These are phyloP conservation scores for Neopestalotiopsis rosae DNA, from an alignment of 2,329 filamentous ascomycete genomes.

Conservation along the genomic window DNA sequence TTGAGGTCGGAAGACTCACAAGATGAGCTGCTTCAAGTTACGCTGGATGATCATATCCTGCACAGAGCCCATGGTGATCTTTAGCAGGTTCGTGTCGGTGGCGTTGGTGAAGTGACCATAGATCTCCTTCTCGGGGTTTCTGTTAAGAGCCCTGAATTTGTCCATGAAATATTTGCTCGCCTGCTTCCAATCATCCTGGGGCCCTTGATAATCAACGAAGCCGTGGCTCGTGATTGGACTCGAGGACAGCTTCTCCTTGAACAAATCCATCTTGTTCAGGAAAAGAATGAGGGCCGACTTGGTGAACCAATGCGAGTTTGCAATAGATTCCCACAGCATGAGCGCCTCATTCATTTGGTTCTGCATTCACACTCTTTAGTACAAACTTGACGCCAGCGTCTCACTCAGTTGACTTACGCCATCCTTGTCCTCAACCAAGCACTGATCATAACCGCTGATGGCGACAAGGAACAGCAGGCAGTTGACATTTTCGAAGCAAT, in stretches of 20 bases:
- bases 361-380: constrained; percentile 46
- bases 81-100: constrained; percentile 75
- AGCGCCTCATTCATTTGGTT: constrained; percentile 92
- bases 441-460: constrained; percentile 96
- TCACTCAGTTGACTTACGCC: constrained; percentile 66
- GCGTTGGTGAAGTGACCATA: constrained; percentile 68
- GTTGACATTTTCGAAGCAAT: constrained; percentile 94
- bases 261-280: constrained; percentile 87
- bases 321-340: constrained; percentile 86
- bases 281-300: constrained; percentile 83
- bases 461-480: constrained; percentile 92
- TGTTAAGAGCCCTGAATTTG: constrained; percentile 79
- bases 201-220: constrained; percentile 80
- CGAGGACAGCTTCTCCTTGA: constrained; percentile 74
- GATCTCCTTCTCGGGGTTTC: constrained; percentile 68
- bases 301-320: constrained; percentile 86
- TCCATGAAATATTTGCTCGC: constrained; percentile 83
- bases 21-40: constrained; percentile 79
- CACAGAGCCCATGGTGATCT: constrained; percentile 85
- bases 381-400: background rate
- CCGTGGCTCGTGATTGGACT: constrained; percentile 76
- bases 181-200: constrained; percentile 73
- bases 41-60: constrained; percentile 89
- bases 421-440: constrained; percentile 93
- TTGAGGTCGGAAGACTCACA: constrained; percentile 51